Conservation (phyloP, 2,329 filamentous ascomycete genomes). For the Paecilomyces dactylethromorphus region DNA sequence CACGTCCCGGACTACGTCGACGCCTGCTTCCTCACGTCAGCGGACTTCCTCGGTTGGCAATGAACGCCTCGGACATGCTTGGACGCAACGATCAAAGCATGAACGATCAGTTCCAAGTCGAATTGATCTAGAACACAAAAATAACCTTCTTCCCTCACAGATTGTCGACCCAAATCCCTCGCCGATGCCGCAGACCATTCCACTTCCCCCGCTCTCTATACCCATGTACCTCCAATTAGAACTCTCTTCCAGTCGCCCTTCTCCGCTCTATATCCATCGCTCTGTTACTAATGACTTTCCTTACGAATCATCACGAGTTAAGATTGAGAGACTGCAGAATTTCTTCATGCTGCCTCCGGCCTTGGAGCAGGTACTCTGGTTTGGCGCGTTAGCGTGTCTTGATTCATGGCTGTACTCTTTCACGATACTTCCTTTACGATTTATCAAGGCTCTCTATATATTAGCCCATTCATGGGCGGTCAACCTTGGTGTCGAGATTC, state of each 20-base stretch:
- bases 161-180: conserved; percentile 32
- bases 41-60: conserved; percentile 21
- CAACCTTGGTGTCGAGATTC: conserved; percentile 63
- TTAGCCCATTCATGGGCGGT: conserved; percentile 72
- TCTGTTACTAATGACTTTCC: conserved; percentile 55
- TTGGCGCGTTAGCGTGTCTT: conserved; percentile 83
- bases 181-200: conserved; percentile 48
- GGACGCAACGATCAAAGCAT: conserved; percentile 26
- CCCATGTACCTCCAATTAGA: conserved; percentile 62
- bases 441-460: conserved; percentile 71
- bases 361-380: conserved; percentile 77
- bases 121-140: conserved; percentile 27
- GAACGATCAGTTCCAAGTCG: conserved; percentile 22
- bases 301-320: conserved; percentile 87
- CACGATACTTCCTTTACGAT: conserved; percentile 86
- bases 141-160: conserved; percentile 14
- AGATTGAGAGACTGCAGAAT: conserved; percentile 85
- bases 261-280: conserved; percentile 58
- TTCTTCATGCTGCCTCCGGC: conserved; percentile 76
- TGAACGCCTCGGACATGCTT: conserved; percentile 25
- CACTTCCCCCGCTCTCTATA: conserved; percentile 56
- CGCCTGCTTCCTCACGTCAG: conserved; percentile 25
- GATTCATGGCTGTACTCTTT: conserved; percentile 97
- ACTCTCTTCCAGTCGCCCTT: conserved; percentile 54
- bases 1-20: conserved; percentile 29